Evolutionary conservation across 169 alveolate species (phyloP).

Genomic region (Cryptosporidium felis): DNA sequence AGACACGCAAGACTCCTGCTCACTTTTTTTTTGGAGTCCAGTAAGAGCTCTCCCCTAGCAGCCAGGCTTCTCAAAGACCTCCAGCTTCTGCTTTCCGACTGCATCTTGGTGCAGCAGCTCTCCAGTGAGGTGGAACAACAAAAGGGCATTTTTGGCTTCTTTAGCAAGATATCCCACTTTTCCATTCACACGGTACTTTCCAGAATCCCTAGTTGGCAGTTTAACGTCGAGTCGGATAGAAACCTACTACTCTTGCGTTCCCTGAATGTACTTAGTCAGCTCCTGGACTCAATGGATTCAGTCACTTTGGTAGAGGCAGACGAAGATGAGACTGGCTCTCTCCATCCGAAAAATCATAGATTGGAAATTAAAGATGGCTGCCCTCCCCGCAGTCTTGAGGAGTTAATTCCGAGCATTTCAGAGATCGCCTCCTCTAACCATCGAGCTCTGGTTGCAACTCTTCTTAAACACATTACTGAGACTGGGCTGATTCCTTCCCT

Average conservation of each 20-base stretch:
- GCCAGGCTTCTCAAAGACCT: slow-evolving; percentile 4
- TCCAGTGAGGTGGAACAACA: slow-evolving; percentile 1
- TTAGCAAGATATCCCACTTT: slow-evolving; percentile 20
- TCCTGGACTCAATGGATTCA: slow-evolving; percentile 44
- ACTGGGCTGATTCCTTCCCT: slow-evolving; percentile 55
- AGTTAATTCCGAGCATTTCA: slow-evolving; percentile 54
- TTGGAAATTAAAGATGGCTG: neutral
- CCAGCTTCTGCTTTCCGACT: slow-evolving; percentile 17
- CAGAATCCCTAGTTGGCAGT: slow-evolving; percentile 62
- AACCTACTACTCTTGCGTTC: slow-evolving; percentile 33
- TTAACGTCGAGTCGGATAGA: slow-evolving; percentile 45
- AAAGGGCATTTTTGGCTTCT: slow-evolving; percentile 17
- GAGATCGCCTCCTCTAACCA: slow-evolving; percentile 34
- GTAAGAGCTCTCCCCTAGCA: neutral
- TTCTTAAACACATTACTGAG: slow-evolving; percentile 27
- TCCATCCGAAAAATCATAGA: neutral
- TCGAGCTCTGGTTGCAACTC: slow-evolving; percentile 35
- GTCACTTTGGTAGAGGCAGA: slow-evolving; percentile 12
- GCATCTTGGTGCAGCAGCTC: slow-evolving; percentile 10
- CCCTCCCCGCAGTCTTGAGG: neutral
- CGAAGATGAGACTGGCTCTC: slow-evolving; percentile 1
- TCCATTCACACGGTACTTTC: slow-evolving; percentile 52
- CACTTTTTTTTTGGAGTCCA: neutral
- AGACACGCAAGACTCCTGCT: slow-evolving; percentile 52
- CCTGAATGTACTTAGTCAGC: neutral